Evolutionary conservation across 805 yeast species (phyloP).

Genomic region (Nakazawaea molendinolei): DNA sequence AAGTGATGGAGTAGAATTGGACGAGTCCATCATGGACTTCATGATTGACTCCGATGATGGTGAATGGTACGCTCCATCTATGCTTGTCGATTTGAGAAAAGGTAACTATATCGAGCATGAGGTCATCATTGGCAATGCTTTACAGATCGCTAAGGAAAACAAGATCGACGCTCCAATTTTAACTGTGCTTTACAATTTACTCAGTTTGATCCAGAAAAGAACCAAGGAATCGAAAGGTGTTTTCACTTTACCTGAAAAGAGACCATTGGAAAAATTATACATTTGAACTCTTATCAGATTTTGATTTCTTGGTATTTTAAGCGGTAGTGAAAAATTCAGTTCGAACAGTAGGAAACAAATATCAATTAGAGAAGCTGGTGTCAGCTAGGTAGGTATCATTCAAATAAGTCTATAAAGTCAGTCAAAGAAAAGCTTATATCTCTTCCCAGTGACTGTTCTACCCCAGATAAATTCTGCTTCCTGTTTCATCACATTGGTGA

Average conservation of each 20-base stretch:
- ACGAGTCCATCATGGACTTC: slow-evolving; percentile 25
- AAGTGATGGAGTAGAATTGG: slow-evolving; percentile 37
- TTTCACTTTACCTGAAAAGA: slow-evolving; percentile 22
- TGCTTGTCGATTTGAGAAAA: slow-evolving; percentile 39
- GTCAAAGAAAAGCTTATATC: slow-evolving; percentile 13
- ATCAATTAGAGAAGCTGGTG: neutral
- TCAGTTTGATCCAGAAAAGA: slow-evolving; percentile 25
- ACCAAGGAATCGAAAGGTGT: slow-evolving; percentile 25
- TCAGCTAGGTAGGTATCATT: neutral
- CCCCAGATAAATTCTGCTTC: slow-evolving; percentile 13
- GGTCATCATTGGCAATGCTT: slow-evolving; percentile 36
- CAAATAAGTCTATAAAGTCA: neutral
- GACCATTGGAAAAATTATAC: slow-evolving; percentile 20
- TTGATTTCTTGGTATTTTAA: no score
- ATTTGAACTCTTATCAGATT: no score
- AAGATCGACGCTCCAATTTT: slow-evolving; percentile 25
- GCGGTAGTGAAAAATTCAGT: no score
- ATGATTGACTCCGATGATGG: slow-evolving; percentile 35
- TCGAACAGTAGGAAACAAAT: no score
- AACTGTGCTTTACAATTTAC: slow-evolving; percentile 19
- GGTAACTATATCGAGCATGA: slow-evolving; percentile 36
- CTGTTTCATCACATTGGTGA: slow-evolving; percentile 9
- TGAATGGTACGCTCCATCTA: slow-evolving; percentile 37
- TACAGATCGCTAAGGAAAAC: slow-evolving; percentile 23
- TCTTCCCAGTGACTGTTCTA: slow-evolving; percentile 6